phyloP scores from a whole-genome alignment of 164 flowering plant genomes.

The Houttuynia cordata region DNA sequence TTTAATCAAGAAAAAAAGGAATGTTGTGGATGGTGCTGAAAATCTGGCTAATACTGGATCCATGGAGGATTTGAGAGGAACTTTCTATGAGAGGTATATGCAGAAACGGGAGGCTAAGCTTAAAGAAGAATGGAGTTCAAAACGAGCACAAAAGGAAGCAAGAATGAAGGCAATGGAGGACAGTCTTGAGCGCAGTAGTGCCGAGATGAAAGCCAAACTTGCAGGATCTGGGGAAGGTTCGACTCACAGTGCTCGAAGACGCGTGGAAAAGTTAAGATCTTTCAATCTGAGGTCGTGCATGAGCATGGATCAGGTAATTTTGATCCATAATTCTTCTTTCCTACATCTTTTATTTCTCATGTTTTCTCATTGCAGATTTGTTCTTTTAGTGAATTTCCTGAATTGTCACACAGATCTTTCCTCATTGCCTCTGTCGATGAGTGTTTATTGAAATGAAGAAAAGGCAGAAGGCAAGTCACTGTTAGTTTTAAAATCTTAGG shows the following conservation, averaged over 20 bases:
- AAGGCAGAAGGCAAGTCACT: background rate
- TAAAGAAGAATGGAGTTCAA: slow-evolving; percentile 67
- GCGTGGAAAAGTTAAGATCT: slow-evolving; percentile 63
- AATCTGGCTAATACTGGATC: slow-evolving; percentile 32
- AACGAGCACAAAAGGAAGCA: slow-evolving; percentile 75
- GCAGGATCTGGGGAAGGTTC: slow-evolving; percentile 49
- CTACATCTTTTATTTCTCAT: background rate
- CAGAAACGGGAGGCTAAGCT: slow-evolving; percentile 84
- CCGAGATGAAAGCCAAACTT: slow-evolving; percentile 68
- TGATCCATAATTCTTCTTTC: background rate
- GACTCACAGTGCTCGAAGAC: slow-evolving; percentile 33
- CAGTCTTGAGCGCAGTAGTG: slow-evolving; percentile 63
- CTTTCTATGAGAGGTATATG: slow-evolving; percentile 64
- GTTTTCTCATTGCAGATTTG: background rate
- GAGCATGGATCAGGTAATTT: slow-evolving; percentile 60
- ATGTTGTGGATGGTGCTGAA: slow-evolving; percentile 20
- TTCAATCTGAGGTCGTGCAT: slow-evolving; percentile 37
- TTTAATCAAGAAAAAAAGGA: slow-evolving; percentile 21
- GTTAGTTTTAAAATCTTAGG: too few species aligned
- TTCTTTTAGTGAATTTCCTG: background rate
- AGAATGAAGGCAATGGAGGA: slow-evolving; percentile 85
- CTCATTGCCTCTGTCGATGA: background rate
- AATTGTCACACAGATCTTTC: background rate
- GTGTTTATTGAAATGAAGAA: too few species aligned
- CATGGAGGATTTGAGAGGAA: slow-evolving; percentile 63